phyloP scores from a whole-genome alignment of 306 rosid species.

The Cicer arietinum region DNA sequence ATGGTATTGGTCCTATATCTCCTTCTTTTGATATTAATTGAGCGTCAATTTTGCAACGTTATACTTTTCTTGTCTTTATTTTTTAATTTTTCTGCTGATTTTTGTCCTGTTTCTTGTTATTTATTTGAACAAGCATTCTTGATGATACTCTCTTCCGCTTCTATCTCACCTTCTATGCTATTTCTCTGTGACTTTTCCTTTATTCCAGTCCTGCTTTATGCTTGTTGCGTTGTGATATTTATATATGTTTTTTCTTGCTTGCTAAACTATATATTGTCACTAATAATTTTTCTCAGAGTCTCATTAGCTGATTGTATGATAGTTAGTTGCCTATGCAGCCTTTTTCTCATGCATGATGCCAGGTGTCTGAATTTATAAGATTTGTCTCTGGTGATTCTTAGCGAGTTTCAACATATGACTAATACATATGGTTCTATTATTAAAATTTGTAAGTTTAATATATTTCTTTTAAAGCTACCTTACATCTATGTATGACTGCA shows the following conservation, averaged over 20 bases:
- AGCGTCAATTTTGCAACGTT: neutral
- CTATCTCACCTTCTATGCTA: neutral
- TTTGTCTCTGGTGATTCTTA: constrained; percentile 10
- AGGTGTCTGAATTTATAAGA: neutral
- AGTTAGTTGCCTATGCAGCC: neutral
- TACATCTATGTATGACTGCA: constrained; percentile 51
- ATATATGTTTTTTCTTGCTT: neutral
- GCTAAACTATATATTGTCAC: constrained; percentile 6
- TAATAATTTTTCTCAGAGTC: neutral
- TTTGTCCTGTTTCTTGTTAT: neutral
- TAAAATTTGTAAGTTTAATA: constrained; percentile 13
- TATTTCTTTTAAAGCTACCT: constrained; percentile 24
- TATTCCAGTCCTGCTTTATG: neutral
- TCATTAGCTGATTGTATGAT: constrained; percentile 13
- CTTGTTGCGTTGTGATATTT: neutral
- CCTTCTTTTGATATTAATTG: constrained; percentile 10
- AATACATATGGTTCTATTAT: constrained; percentile 19
- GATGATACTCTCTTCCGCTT: constrained; percentile 18
- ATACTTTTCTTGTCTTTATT: neutral
- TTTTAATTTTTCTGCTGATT: constrained; percentile 2
- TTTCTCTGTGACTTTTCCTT: neutral
- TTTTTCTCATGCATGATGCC: constrained; percentile 26
- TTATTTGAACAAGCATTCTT: neutral
- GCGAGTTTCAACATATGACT: neutral
- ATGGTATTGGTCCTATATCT: neutral